Evolutionary conservation across 2,329 filamentous ascomycete species (phyloP).

Genomic region (Botrytis hyacinthi): DNA sequence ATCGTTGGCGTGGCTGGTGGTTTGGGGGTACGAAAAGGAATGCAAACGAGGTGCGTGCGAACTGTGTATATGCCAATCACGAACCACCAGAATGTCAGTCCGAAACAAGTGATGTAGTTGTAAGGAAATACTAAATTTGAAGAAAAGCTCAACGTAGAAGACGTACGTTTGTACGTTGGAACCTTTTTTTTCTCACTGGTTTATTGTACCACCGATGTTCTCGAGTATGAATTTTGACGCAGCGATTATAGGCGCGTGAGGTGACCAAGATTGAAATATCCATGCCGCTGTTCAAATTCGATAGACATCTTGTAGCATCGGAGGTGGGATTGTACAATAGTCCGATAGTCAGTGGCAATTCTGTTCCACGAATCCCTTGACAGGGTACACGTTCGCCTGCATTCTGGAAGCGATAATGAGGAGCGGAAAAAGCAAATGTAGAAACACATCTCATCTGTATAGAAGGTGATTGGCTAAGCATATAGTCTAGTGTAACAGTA

Average conservation of each 20-base stretch:
- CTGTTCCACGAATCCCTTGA: constrained; percentile 9
- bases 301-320: neutral
- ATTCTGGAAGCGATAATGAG: constrained; percentile 14
- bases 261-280: neutral
- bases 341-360: neutral
- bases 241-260: neutral
- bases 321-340: neutral
- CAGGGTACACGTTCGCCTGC: neutral
- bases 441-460: neutral
- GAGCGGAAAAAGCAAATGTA: neutral
- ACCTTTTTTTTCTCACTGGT: neutral
- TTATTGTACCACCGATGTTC: neutral
- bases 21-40: neutral
- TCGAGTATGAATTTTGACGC: neutral
- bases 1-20: neutral
- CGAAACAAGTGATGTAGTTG: neutral
- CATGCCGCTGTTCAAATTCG: neutral
- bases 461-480: neutral
- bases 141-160: neutral
- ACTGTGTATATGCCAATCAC: neutral
- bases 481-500: neutral
- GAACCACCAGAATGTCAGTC: neutral
- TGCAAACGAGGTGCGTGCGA: constrained; percentile 5
- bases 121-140: neutral
- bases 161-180: neutral